Evolutionary conservation across 345 rosid genomes (phyloP), one percentile per base, ranked within the genome.

Genomic region (Linum lewisii): DNA sequence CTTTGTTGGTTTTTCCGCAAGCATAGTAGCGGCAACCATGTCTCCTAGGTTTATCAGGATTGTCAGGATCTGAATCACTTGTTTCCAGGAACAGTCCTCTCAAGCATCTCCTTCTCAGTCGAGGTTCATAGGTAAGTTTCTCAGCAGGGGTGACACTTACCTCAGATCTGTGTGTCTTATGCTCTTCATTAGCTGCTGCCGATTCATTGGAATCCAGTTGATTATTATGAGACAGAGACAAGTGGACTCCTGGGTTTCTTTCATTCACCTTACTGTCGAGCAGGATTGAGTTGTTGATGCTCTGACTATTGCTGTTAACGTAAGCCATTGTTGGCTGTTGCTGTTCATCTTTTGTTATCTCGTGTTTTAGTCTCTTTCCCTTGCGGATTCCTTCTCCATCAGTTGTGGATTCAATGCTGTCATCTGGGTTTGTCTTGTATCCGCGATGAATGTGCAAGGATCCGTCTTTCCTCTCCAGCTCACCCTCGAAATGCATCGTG

Each of bases 1-100:
- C 83, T 66, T 78, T 76, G 72, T 65, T 61, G 71, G n/a, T 72
- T 70, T 57, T 78, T 51, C 64, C 77, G 59, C 86, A 75, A 13
- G 24, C 24, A 47, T 21, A 21, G 20, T 74, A 85, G 34, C 79
- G 77, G 65, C 94, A 85, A 25, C 94, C 97, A 70, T 93, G 91
- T 53, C 77, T 81, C 54, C 78, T 75, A 23, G 94, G 90, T 70
- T 82, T 87, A 63, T 70, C 71, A 4, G 93, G 87, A 74, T 86
- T 79, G 47, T 77, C 84, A 5, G 75, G 72, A 19, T 77, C 95
- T 0, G 91, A 77, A 62, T 88, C 85, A 47, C 94, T 85, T 23
- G 95, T 59, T 79, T 88, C 99, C 56, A 84, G 54, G 51, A 86
- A 70, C 60, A 86, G 79, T 54, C 91, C 99, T 78, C 94, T 72